A percentile compares a stretch with the other conserved stretches of the same genome.
These are phyloP conservation scores for Fusarium virguliforme DNA, from an alignment of 2,329 filamentous ascomycete genomes.

Conservation along the genomic window DNA sequence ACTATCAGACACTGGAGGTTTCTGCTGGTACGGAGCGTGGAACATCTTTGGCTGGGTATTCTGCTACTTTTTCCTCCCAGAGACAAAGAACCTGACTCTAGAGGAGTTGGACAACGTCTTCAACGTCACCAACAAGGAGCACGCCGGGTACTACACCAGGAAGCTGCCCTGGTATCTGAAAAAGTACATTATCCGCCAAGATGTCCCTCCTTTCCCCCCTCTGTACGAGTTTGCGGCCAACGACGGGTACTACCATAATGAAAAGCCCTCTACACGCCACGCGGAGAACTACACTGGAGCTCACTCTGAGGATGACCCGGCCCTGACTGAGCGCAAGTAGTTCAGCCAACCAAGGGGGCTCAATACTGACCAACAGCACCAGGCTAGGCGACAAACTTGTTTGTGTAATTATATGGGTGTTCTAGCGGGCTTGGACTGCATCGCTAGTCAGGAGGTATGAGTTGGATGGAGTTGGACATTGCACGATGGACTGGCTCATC, in stretches of 20 bases:
- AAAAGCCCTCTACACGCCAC: slow-evolving; percentile 34
- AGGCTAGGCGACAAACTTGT: no score
- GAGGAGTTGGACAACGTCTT: slow-evolving; percentile 57
- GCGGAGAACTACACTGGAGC: not conserved
- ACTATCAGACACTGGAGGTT: slow-evolving; percentile 56
- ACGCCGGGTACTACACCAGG: slow-evolving; percentile 52
- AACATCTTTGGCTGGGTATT: slow-evolving; percentile 56
- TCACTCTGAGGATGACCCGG: slow-evolving; percentile 22
- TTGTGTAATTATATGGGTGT: not conserved
- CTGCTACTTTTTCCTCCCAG: slow-evolving; percentile 55
- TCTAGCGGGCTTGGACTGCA: no score
- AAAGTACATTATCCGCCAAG: slow-evolving; percentile 51
- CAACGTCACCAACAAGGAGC: slow-evolving; percentile 52
- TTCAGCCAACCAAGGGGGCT: no score
- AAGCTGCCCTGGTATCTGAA: slow-evolving; percentile 56
- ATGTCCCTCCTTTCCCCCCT: slow-evolving; percentile 53
- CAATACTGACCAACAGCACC: not conserved
- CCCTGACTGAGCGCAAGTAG: not conserved
- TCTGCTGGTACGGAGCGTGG: slow-evolving; percentile 60
- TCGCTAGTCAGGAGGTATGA: no score
- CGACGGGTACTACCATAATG: slow-evolving; percentile 36
- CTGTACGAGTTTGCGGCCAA: slow-evolving; percentile 53
- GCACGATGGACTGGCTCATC: not conserved
- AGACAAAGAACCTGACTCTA: slow-evolving; percentile 56
- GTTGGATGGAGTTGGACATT: no score